Percentiles rank a stretch among this genome's conserved stretches.
phyloP scores from a whole-genome alignment of 495 filamentous ascomycete species.

The Chaetomium fimeti region DNA sequence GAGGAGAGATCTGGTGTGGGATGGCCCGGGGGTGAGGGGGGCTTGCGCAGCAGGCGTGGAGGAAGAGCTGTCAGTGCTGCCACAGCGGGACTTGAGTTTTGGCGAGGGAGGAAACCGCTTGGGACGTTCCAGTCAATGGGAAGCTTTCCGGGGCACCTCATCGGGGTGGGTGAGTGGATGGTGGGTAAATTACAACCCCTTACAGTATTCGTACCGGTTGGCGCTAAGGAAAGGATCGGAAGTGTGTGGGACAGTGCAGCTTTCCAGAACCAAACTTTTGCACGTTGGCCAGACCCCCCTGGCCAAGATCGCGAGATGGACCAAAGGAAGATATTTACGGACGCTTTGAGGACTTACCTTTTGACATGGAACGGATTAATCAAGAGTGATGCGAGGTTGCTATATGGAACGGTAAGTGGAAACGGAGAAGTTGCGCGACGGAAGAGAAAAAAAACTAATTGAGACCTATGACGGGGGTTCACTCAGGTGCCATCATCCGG shows the following conservation, averaged over 20 bases:
- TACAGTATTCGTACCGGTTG: slow-evolving; percentile 3
- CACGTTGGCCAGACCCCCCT: not conserved
- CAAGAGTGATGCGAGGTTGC: no score
- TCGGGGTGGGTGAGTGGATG: not conserved
- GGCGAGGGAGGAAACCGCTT: slow-evolving; percentile 13
- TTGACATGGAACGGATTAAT: no score
- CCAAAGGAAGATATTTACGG: not conserved
- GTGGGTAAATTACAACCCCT: not conserved
- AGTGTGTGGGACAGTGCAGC: not conserved
- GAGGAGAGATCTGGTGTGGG: slow-evolving; percentile 34
- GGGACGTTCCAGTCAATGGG: slow-evolving; percentile 27
- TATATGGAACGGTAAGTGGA: no score
- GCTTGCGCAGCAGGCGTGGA: slow-evolving; percentile 21
- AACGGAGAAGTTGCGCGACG: no score
- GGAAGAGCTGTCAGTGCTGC: slow-evolving; percentile 28
- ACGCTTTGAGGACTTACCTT: no score
- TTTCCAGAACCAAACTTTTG: not conserved
- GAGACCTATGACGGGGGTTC: no score
- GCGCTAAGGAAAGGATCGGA: not conserved
- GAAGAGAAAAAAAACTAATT: no score
- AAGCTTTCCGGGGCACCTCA: slow-evolving; percentile 25
- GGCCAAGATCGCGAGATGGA: not conserved
- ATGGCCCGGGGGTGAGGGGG: slow-evolving; percentile 21
- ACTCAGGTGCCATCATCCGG: no score
- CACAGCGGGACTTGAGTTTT: slow-evolving; percentile 20